Base-by-base conservation (phyloP, 192 early-diverging fungal genomes). In the Mortierella alpina region DNA sequence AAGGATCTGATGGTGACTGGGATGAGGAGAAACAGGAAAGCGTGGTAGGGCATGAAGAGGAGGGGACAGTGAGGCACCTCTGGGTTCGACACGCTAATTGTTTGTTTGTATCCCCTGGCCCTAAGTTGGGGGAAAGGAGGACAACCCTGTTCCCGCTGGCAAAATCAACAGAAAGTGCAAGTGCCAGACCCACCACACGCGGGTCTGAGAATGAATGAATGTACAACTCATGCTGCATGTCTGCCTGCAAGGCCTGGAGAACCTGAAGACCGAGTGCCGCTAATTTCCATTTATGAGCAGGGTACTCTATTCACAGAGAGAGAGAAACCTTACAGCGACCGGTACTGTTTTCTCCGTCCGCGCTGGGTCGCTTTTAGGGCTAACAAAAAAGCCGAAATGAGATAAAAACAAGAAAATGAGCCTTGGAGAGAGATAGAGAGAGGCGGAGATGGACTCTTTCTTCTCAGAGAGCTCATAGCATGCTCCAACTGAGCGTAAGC, bases 101-200 rank as follows among this genome's bases (percentile, higher is more conserved):
- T n/a, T 51, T 51, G 50, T 31, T 31, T 31, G 31, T 31, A n/a
- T 3, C 31, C 31, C 31, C 31, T 31, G 31, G 31, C 31, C 31
- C 31, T 31, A 31, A 31, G 31, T 31, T 31, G 31, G 31, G 31
- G 22, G 22, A 31, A 46, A 53, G 10, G 5, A 17, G 63, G 13
- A 54, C 63, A 68, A 68, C 45, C 66, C 66, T 68, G 55, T 68
- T 68, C 46, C 55, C 55, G 66, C 65, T 66, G 31, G 31, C 31
- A 31, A 31, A 31, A 7, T 7, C 20, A 22, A 7, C 55, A 58
- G 5, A 39, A 3, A 44, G 58, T n/a, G 57, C 57, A 22, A 59
- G 58, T 14, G 58, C 17, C 58, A 59, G 58, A 31, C 15, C 58
- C 58, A 59, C 39, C 39, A 59, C 58, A 31, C 58, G 42, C 58